Evolutionary conservation across 1,284 basidiomycete species (phyloP).

Genomic region (Sanghuangporus baumii): DNA sequence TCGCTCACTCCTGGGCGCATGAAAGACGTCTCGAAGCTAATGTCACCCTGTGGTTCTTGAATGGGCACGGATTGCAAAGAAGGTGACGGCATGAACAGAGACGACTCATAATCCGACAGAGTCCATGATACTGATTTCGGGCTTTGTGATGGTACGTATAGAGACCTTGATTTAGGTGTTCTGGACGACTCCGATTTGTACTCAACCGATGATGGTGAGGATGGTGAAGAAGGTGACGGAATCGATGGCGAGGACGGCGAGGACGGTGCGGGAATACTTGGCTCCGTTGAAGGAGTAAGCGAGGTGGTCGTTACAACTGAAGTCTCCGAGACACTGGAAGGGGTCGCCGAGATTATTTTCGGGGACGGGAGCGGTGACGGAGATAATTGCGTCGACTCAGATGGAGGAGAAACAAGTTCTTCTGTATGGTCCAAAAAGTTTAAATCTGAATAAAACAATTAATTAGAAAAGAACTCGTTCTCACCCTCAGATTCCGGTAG

Average conservation of each 20-base stretch:
- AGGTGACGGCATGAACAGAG: conserved; percentile 59
- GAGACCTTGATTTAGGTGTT: conserved; percentile 13
- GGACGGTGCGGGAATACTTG: conserved; percentile 11
- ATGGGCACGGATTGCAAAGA: conserved; percentile 52
- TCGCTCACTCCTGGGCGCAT: conserved; percentile 27
- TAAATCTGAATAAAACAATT: not conserved
- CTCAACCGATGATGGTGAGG: conserved; percentile 14
- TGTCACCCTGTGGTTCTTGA: conserved; percentile 49
- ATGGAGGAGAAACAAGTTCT: conserved; percentile 6
- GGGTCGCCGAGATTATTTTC: conserved; percentile 1
- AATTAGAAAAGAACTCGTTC: not conserved
- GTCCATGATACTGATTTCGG: conserved; percentile 24
- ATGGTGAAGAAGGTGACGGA: conserved; percentile 16
- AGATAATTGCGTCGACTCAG: not conserved
- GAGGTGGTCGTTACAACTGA: conserved; percentile 3
- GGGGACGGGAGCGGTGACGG: conserved; percentile 1
- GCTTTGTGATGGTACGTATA: conserved; percentile 17
- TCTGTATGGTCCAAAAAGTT: not conserved
- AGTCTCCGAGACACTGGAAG: conserved; percentile 9
- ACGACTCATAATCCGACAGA: conserved; percentile 67
- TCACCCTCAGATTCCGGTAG: conserved; percentile 8
- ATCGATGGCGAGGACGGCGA: conserved; percentile 18
- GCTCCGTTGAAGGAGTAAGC: conserved; percentile 8
- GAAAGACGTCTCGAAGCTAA: conserved; percentile 52
- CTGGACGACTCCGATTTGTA: conserved; percentile 6